Percentiles rank a stretch among this genome's conserved stretches.
Evolutionary conservation across 257 asterid species (phyloP).

Genomic region (Solanum piurae): DNA sequence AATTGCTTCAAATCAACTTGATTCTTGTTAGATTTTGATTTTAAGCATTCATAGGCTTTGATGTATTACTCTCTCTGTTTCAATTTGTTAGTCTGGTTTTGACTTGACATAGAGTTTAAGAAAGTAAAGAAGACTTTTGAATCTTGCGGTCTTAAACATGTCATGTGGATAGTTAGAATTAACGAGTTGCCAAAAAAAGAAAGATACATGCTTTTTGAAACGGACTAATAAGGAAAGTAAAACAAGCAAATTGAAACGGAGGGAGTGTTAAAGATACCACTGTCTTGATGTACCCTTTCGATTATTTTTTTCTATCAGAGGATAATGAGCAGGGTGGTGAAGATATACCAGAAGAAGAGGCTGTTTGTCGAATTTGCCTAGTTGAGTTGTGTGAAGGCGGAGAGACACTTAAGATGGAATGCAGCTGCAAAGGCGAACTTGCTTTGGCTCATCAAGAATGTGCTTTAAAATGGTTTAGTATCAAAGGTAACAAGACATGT

Average conservation of each 20-base stretch:
- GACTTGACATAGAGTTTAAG: not conserved
- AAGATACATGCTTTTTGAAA: too few relatives aligned
- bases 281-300: not conserved
- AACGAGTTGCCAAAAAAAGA: not conserved
- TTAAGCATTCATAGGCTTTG: not conserved
- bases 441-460: conserved; percentile 89
- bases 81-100: not conserved
- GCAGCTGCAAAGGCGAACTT: conserved; percentile 93
- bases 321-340: conserved; percentile 45
- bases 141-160: not conserved
- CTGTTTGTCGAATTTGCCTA: conserved; percentile 85
- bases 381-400: conserved; percentile 88
- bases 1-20: not conserved
- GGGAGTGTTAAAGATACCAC: not conserved
- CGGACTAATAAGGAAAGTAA: not conserved
- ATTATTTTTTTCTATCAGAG: conserved; percentile 18
- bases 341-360: conserved; percentile 85
- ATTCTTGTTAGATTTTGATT: not conserved
- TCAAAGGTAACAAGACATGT: conserved; percentile 88
- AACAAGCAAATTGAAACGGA: not conserved
- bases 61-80: not conserved
- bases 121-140: too few relatives aligned
- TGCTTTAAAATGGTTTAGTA: conserved; percentile 83
- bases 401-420: conserved; percentile 86
- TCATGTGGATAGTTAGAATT: not conserved